Base-by-base conservation (phyloP, 129 eudicot species). In the Escallonia herrerae region DNA sequence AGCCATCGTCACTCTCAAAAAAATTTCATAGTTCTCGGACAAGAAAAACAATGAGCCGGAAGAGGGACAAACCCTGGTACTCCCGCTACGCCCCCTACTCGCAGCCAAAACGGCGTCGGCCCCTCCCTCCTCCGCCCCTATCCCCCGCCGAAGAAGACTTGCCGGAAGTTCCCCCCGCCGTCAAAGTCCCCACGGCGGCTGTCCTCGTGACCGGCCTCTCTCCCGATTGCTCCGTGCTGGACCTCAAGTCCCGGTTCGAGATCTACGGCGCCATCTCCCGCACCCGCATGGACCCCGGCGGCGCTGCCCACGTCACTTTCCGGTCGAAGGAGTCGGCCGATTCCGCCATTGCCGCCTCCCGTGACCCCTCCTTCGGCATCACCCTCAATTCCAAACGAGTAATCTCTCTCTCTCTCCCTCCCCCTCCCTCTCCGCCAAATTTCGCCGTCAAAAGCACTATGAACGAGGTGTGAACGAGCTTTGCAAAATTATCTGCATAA, bases 261-360 rank as follows among this genome's bases (percentile, higher is more conserved):
- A 68, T 81, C 62, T 77, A 81, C 55, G 86, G 86, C 2, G 37
- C 82, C 39, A 77, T 81, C 12, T 81, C 86, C 8, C 76, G 86
- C 10, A 76, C 79, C 63, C 76, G 79, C 14, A 68, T 81, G 74
- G 79, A 76, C 63, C 76, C 75, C 3, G 15, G 60, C 33, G 82
- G 79, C 0, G 76, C 76, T 39, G 86, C 79, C 40, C 65, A 68
- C 49, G 42, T 81, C 82, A 72, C 74, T n/a, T 81, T 76, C 71
- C 52, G 86, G 11, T 62, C 79, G 49, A 59, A 13, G 5, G 76
- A 63, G 11, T 39, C 79, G 3, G 86, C 86, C 8, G 33, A 22
- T 22, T 22, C 33, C 33, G n/a, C n/a, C n/a, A n/a, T n/a, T n/a
- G n/a, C n/a, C n/a, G 33, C 33, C 33, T 22, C 33, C 33, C 33